These are phyloP conservation scores for Chimonanthus praecox DNA, from an alignment of 164 flowering plant species.

Conservation along the genomic window DNA sequence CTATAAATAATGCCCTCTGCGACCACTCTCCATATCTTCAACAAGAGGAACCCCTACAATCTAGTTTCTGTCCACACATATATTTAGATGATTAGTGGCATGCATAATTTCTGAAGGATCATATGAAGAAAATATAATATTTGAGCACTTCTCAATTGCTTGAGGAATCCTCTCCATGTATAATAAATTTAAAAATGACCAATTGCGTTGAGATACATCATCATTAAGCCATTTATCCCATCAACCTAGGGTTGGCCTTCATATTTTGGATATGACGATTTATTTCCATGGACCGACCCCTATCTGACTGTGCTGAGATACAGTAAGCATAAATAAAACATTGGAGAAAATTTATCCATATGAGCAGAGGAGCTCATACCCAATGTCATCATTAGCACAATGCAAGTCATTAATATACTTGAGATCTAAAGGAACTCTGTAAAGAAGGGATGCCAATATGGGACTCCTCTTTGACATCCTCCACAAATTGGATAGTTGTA, in stretches of 20 bases:
- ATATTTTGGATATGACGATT: too few relatives aligned
- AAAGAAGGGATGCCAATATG: conserved; percentile 54
- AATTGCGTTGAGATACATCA: too few relatives aligned
- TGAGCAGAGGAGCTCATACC: conserved; percentile 22
- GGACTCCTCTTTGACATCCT: conserved; percentile 41
- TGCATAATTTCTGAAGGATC: conserved; percentile 38
- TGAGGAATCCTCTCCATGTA: conserved; percentile 16
- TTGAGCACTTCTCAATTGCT: conserved; percentile 24
- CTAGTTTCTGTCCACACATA: conserved; percentile 9
- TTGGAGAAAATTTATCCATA: conserved; percentile 55
- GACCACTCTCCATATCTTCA: conserved; percentile 48
- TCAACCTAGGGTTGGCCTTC: too few relatives aligned
- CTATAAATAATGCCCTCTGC: conserved; percentile 14
- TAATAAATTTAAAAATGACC: conserved; percentile 9
- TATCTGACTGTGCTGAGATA: conserved; percentile 24
- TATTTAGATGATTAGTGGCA: conserved; percentile 32
- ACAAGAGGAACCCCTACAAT: conserved; percentile 13
- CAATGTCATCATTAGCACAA: conserved; percentile 13
- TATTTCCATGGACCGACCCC: conserved; percentile 4
- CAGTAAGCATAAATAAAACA: conserved; percentile 40
- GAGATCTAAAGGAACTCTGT: conserved; percentile 46
- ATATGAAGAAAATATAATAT: conserved; percentile 29
- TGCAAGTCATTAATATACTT: conserved; percentile 23
- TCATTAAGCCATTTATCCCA: too few relatives aligned
- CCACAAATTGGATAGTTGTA: conserved; percentile 33